Percentiles rank a stretch among this genome's conserved stretches.
Evolutionary conservation across 768 basidiomycete species (phyloP).

Genomic region (Strobilomyces confusus): DNA sequence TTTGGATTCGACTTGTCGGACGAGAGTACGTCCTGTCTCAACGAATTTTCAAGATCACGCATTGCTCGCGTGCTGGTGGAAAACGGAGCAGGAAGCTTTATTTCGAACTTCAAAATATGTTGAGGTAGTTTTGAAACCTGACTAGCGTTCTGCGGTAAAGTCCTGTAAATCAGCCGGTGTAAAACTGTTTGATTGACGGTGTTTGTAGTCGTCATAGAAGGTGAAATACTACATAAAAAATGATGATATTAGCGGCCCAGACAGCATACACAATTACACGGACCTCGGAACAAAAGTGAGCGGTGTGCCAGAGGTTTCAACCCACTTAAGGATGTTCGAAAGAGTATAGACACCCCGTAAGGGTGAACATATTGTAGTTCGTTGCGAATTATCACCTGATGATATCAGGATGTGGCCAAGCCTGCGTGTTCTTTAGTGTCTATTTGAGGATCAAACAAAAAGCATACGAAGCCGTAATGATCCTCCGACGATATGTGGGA

Average conservation of each 20-base stretch:
- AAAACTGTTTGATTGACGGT: slow-evolving; percentile 33
- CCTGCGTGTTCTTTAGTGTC: slow-evolving; percentile 32
- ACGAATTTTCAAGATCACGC: not conserved
- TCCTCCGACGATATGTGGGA: slow-evolving; percentile 8
- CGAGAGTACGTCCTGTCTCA: not conserved
- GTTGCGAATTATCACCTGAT: slow-evolving; percentile 32
- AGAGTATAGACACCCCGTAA: slow-evolving; percentile 40
- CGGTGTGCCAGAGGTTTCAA: slow-evolving; percentile 30
- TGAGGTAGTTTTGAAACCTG: slow-evolving; percentile 8
- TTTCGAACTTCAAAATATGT: slow-evolving; percentile 39
- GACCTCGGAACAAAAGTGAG: slow-evolving; percentile 54
- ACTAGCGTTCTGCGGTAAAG: slow-evolving; percentile 20
- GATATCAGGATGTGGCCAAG: slow-evolving; percentile 59
- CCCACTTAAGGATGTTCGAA: slow-evolving; percentile 44
- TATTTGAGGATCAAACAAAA: not conserved
- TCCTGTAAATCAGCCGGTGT: slow-evolving; percentile 49
- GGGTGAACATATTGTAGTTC: slow-evolving; percentile 44
- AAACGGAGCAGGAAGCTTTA: slow-evolving; percentile 23
- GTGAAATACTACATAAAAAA: slow-evolving; percentile 37
- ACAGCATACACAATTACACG: not conserved
- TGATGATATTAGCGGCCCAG: not conserved
- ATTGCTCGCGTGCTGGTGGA: not conserved
- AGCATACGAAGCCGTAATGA: slow-evolving; percentile 40
- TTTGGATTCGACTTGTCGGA: not conserved
- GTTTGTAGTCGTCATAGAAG: slow-evolving; percentile 29